phyloP scores from a whole-genome alignment of 164 flowering plant species.

The Stephania japonica region DNA sequence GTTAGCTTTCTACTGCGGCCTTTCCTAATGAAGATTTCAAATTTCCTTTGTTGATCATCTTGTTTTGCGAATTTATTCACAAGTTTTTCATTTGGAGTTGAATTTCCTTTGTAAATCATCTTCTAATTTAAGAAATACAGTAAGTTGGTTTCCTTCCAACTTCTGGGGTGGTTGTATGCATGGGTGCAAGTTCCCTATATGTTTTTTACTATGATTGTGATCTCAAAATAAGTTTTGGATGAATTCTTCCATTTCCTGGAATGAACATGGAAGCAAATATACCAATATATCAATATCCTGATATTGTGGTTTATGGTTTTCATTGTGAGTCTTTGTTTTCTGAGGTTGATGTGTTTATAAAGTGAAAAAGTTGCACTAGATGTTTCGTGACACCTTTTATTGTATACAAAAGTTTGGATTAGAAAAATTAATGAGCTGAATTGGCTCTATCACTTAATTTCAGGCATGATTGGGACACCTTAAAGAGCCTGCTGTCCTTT shows the following conservation, averaged over 20 bases:
- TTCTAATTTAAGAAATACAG: too few relatives aligned
- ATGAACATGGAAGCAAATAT: too few relatives aligned
- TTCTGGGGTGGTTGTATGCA: background rate
- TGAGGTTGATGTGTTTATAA: background rate
- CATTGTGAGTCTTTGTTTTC: too few relatives aligned
- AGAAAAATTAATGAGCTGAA: background rate
- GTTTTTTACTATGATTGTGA: too few relatives aligned
- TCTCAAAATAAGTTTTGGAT: too few relatives aligned
- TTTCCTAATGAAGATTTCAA: background rate
- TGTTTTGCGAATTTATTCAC: background rate
- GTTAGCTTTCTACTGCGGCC: background rate
- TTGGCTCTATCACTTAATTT: conserved; percentile 2
- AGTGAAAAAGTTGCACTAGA: background rate
- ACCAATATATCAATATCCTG: too few relatives aligned
- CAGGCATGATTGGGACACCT: conserved; percentile 85
- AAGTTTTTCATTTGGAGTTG: background rate
- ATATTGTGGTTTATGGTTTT: too few relatives aligned
- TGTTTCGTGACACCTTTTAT: too few relatives aligned
- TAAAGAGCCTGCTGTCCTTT: conserved; percentile 63
- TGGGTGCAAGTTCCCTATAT: background rate
- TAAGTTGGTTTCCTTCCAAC: too few relatives aligned
- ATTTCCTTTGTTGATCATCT: background rate
- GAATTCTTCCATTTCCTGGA: too few relatives aligned
- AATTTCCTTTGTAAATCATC: background rate
- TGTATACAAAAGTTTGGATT: background rate